Conservation (phyloP, 306 rosid species). For the Begonia loranthoides region DNA sequence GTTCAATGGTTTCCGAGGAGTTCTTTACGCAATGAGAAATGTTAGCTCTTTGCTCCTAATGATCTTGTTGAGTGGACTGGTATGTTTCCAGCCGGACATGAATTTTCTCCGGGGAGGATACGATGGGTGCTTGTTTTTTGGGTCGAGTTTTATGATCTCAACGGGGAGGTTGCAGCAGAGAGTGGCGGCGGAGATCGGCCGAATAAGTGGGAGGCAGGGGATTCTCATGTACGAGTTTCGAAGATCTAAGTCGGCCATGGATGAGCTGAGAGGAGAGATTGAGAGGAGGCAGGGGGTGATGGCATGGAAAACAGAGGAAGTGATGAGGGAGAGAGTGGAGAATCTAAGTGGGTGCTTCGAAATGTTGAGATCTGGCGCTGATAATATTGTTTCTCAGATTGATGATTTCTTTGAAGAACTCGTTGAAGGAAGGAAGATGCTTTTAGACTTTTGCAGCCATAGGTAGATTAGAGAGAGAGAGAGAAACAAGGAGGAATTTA, state of each 20-base stretch:
- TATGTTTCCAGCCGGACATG: conserved; percentile 67
- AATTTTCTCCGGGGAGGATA: conserved; percentile 36
- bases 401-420: conserved; percentile 95
- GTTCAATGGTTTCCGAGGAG: conserved; percentile 84
- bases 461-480: conserved; percentile 20
- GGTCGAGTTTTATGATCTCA: conserved; percentile 72
- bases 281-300: conserved; percentile 37
- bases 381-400: conserved; percentile 56
- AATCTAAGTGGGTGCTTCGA: conserved; percentile 55
- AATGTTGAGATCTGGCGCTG: conserved; percentile 69
- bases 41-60: conserved; percentile 66
- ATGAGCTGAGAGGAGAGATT: conserved; percentile 61
- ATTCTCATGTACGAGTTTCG: conserved; percentile 54
- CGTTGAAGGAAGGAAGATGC: conserved; percentile 94
- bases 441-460: conserved; percentile 87
- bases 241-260: conserved; percentile 66
- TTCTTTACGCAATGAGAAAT: conserved; percentile 87
- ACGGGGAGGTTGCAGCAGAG: conserved; percentile 71
- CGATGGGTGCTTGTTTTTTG: conserved; percentile 59
- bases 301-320: conserved; percentile 54
- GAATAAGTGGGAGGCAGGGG: conserved; percentile 39
- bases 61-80: conserved; percentile 55
- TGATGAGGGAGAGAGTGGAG: conserved; percentile 60
- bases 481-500: conserved; percentile 2
- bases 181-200: conserved; percentile 65